These are phyloP conservation scores for Canavalia gladiata DNA, from an alignment of 306 rosid genomes.

Conservation along the genomic window DNA sequence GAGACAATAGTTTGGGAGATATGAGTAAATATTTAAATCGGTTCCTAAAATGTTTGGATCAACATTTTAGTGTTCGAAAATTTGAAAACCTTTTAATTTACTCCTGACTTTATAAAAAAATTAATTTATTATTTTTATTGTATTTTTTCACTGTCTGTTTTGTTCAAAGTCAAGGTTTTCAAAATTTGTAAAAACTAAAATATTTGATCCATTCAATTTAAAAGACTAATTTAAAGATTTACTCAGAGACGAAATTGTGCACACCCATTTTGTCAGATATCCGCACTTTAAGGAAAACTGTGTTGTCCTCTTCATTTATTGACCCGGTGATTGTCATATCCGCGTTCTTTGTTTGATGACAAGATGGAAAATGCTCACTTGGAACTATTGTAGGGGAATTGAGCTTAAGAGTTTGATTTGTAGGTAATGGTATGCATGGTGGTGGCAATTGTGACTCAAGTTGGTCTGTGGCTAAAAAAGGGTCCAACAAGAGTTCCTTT, in stretches of 20 bases:
- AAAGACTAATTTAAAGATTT: no score
- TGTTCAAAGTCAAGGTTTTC: no score
- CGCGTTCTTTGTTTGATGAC: slow-evolving; percentile 53
- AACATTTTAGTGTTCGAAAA: no score
- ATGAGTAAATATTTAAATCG: no score
- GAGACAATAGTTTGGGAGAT: no score
- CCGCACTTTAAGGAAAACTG: slow-evolving; percentile 74
- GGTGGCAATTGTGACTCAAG: slow-evolving; percentile 40
- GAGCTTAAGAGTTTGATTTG: slow-evolving; percentile 35
- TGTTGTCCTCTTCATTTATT: slow-evolving; percentile 66
- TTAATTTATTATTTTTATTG: no score
- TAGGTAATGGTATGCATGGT: slow-evolving; percentile 26
- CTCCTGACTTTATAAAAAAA: no score
- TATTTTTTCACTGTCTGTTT: no score
- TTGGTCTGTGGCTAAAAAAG: slow-evolving; percentile 67
- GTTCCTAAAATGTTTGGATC: no score
- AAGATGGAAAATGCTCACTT: slow-evolving; percentile 13
- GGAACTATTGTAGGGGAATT: neutral
- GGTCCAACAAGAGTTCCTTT: slow-evolving; percentile 75
- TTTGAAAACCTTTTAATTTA: no score
- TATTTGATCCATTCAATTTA: no score
- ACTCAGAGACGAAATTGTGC: slow-evolving; percentile 12
- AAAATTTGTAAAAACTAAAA: no score
- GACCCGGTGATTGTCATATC: slow-evolving; percentile 83
- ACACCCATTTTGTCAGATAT: slow-evolving; percentile 66